Percentiles rank a stretch among this genome's conserved stretches.
Evolutionary conservation across 2,329 filamentous ascomycete genomes (phyloP).

Genomic region (Conoideocrella luteorostrata): DNA sequence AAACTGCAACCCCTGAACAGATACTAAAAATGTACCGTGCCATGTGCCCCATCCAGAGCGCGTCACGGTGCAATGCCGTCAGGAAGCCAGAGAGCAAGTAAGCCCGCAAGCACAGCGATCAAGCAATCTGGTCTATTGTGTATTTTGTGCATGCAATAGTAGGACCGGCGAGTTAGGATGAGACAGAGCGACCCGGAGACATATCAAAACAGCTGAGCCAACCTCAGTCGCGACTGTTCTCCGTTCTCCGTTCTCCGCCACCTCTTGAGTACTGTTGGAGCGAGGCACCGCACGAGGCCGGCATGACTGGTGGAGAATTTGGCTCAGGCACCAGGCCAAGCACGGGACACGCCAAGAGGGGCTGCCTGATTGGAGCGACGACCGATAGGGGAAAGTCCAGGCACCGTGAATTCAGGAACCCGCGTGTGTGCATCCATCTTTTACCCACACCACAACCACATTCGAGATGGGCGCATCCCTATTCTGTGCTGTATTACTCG

Average conservation of each 20-base stretch:
- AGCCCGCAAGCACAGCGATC: too few relatives aligned
- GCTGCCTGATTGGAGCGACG: conserved; percentile 2
- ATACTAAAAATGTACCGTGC: conserved; percentile 6
- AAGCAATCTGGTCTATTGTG: too few relatives aligned
- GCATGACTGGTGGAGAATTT: conserved; percentile 2
- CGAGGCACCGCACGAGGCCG: too few relatives aligned
- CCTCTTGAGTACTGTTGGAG: not conserved
- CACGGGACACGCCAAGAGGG: not conserved
- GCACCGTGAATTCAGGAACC: conserved; percentile 8
- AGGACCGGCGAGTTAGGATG: too few relatives aligned
- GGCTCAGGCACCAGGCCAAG: conserved; percentile 4
- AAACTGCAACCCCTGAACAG: not conserved
- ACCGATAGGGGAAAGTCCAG: conserved; percentile 8
- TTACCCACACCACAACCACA: not conserved
- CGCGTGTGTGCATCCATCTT: conserved; percentile 1
- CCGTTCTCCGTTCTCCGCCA: not conserved
- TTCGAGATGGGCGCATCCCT: not conserved
- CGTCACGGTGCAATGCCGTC: not conserved
- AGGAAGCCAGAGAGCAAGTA: too few relatives aligned
- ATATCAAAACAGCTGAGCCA: too few relatives aligned
- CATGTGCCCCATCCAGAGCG: not conserved
- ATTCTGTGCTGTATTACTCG: too few relatives aligned
- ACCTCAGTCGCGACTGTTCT: too few relatives aligned
- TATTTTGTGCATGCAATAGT: too few relatives aligned
- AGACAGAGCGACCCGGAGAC: too few relatives aligned